phyloP scores from a whole-genome alignment of 352 stramenopile species.

The Phytophthora ohioensis region DNA sequence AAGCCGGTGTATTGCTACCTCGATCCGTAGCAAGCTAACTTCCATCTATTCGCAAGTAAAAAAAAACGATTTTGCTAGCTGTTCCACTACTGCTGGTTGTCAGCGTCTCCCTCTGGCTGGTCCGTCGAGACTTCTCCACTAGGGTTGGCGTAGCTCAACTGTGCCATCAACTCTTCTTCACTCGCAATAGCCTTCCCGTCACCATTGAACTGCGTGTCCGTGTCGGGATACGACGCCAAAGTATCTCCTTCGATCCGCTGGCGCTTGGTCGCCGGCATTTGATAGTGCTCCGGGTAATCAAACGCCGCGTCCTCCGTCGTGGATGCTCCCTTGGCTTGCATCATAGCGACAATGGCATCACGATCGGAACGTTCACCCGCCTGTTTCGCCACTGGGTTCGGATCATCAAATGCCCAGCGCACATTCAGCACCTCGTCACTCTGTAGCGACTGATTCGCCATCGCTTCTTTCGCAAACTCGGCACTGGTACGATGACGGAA shows the following conservation, averaged over 20 bases:
- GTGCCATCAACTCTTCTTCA: constrained; percentile 51
- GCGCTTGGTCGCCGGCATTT: constrained; percentile 74
- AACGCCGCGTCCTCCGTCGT: constrained; percentile 72
- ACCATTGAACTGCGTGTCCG: constrained; percentile 61
- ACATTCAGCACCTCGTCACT: constrained; percentile 92
- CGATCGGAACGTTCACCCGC: constrained; percentile 85
- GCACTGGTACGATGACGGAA: constrained; percentile 83
- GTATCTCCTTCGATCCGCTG: constrained; percentile 72
- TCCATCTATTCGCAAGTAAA: constrained; percentile 23
- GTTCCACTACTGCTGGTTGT: constrained; percentile 16
- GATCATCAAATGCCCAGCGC: constrained; percentile 94
- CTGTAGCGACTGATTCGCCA: constrained; percentile 91
- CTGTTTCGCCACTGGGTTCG: constrained; percentile 93
- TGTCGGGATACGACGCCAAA: constrained; percentile 79
- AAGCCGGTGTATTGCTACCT: constrained; percentile 66
- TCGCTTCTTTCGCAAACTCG: constrained; percentile 90
- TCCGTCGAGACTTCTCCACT: constrained; percentile 35
- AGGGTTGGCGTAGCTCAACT: constrained; percentile 71
- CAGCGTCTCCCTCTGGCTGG: constrained; percentile 29
- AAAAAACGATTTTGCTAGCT: constrained; percentile 23
- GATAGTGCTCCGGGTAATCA: constrained; percentile 81
- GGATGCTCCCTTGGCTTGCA: constrained; percentile 71
- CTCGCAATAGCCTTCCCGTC: background rate
- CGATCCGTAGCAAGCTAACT: constrained; percentile 20
- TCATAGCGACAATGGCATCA: constrained; percentile 90